Percentiles rank a stretch among this genome's conserved stretches.
phyloP scores from a whole-genome alignment of 2,329 filamentous ascomycete genomes.

The Diplodia seriata region DNA sequence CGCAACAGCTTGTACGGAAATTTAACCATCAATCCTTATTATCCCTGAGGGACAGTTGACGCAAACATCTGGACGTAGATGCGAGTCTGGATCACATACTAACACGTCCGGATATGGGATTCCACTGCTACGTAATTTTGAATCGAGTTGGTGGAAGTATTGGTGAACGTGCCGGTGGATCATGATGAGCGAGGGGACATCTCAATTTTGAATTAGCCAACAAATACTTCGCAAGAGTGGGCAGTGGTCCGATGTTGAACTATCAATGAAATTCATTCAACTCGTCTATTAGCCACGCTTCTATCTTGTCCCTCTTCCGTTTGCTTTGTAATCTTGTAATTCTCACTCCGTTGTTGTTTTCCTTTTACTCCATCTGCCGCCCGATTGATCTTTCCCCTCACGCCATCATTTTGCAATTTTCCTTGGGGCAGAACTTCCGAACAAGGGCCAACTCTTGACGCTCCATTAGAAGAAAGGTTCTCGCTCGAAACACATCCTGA shows the following conservation, averaged over 20 bases:
- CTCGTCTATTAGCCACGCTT: not conserved
- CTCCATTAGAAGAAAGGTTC: not conserved
- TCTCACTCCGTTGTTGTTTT: not conserved
- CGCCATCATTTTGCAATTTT: not conserved
- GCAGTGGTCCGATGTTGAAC: not conserved
- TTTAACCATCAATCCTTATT: too few relatives aligned
- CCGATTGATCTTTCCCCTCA: not conserved
- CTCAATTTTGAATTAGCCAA: not conserved
- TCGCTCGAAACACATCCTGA: not conserved
- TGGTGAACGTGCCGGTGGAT: too few relatives aligned
- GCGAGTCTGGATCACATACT: too few relatives aligned
- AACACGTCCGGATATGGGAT: too few relatives aligned
- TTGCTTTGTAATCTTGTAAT: not conserved
- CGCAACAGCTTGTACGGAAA: too few relatives aligned
- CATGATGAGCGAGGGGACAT: too few relatives aligned
- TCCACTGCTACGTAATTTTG: too few relatives aligned
- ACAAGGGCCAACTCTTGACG: not conserved
- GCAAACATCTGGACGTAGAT: too few relatives aligned
- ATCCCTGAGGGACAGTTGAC: too few relatives aligned
- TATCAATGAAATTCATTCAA: slow-evolving; percentile 1
- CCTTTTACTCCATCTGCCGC: not conserved
- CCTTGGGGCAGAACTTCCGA: not conserved
- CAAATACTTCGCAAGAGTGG: not conserved
- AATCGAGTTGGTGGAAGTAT: too few relatives aligned
- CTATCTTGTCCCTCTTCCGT: not conserved